Evolutionary conservation across 768 basidiomycete species (phyloP).

Genomic region (Phylloporus sp.): DNA sequence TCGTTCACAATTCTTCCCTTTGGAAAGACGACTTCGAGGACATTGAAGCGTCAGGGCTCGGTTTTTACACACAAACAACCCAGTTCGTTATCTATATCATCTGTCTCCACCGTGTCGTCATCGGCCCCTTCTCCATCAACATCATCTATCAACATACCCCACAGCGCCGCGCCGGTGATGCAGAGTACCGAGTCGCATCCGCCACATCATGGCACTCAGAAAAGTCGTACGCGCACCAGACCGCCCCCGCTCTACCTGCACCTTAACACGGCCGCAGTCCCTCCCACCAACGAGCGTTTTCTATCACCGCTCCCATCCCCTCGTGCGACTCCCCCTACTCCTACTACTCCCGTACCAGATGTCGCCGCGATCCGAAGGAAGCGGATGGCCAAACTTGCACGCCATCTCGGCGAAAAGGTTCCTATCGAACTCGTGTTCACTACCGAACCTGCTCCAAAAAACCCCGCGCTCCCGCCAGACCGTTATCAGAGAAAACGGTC

Average conservation of each 20-base stretch:
- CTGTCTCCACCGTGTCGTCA: constrained; percentile 14
- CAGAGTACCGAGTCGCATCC: constrained; percentile 11
- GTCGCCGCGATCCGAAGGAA: constrained; percentile 37
- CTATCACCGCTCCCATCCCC: constrained; percentile 9
- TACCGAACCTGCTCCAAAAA: constrained; percentile 3
- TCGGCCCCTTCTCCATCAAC: constrained; percentile 12
- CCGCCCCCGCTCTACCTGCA: constrained; percentile 21
- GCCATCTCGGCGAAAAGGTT: constrained; percentile 57
- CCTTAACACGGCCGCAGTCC: constrained; percentile 15
- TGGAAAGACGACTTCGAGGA: constrained; percentile 14
- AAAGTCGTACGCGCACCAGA: constrained; percentile 11
- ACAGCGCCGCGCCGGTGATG: not conserved
- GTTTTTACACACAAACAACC: constrained; percentile 23
- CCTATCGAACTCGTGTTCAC: constrained; percentile 52
- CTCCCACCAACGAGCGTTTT: constrained; percentile 9
- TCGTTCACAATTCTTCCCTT: constrained; percentile 23
- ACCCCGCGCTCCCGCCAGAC: not conserved
- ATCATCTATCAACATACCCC: constrained; percentile 16
- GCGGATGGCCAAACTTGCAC: constrained; percentile 55
- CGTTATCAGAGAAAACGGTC: constrained; percentile 6
- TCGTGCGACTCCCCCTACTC: constrained; percentile 14
- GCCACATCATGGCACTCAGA: constrained; percentile 9
- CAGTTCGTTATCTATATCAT: constrained; percentile 20
- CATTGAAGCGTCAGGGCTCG: constrained; percentile 32
- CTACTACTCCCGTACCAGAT: constrained; percentile 24